A percentile compares a stretch with the other conserved stretches of the same genome.
Evolutionary conservation across 768 basidiomycete species (phyloP).

Genomic region (Tricholoma furcatifolium): DNA sequence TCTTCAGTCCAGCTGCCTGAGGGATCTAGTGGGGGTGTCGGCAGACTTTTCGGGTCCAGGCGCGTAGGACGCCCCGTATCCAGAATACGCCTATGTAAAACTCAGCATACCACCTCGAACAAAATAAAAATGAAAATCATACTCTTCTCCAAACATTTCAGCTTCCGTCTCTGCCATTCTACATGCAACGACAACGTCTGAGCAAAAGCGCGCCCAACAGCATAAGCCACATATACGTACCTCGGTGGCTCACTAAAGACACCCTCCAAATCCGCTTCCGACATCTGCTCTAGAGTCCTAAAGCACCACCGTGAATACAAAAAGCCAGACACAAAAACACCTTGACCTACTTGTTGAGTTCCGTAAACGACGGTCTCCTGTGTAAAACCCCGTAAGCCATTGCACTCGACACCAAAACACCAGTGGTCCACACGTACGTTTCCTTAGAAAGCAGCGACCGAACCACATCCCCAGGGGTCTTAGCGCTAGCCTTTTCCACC

Average conservation of each 20-base stretch:
- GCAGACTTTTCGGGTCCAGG: conserved; percentile 16
- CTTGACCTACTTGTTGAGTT: conserved; percentile 7
- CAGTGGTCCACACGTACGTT: conserved; percentile 1
- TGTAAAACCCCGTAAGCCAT: not conserved
- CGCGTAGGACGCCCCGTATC: conserved; percentile 1
- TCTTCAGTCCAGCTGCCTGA: conserved; percentile 33
- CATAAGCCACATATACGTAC: not conserved
- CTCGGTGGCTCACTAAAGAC: conserved; percentile 12
- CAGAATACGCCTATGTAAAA: conserved; percentile 3
- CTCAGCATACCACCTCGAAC: not conserved
- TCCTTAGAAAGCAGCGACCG: conserved; percentile 2
- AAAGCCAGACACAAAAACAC: not conserved
- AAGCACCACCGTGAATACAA: not conserved
- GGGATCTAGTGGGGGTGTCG: conserved; percentile 16
- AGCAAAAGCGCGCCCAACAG: not conserved
- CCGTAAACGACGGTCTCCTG: not conserved
- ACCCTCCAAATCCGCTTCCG: conserved; percentile 10
- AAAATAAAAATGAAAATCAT: too few relatives aligned
- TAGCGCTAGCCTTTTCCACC: not conserved
- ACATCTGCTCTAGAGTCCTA: conserved; percentile 7
- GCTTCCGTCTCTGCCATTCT: conserved; percentile 18
- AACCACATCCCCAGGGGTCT: not conserved
- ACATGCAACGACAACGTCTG: not conserved
- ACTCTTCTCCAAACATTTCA: conserved; percentile 17
- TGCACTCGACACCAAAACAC: not conserved